Percentiles rank a stretch among this genome's conserved stretches.
Conservation (phyloP, 768 basidiomycete species). For the Mycena galopus region DNA sequence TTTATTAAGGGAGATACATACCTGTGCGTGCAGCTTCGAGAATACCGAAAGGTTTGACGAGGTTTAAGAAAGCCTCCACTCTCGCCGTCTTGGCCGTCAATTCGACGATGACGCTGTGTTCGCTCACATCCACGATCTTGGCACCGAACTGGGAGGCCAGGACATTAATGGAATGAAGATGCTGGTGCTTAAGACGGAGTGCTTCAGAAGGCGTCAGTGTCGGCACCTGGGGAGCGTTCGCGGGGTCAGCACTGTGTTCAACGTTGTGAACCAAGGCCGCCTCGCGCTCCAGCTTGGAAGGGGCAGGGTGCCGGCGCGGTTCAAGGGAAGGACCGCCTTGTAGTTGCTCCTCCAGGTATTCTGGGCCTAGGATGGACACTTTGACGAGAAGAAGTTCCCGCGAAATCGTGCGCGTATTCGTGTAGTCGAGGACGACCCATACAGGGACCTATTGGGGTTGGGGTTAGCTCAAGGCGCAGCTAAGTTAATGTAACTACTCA, state of each 20-base stretch:
- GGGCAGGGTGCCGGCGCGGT: slow-evolving; percentile 61
- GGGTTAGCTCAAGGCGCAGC: background rate
- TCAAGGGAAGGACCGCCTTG: slow-evolving; percentile 88
- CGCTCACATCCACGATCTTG: slow-evolving; percentile 93
- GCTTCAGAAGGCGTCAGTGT: slow-evolving; percentile 84
- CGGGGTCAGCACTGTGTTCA: slow-evolving; percentile 66
- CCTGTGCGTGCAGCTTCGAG: slow-evolving; percentile 96
- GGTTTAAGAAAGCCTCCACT: slow-evolving; percentile 91
- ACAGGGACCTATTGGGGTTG: slow-evolving; percentile 85
- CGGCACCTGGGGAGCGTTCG: slow-evolving; percentile 43
- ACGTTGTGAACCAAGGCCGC: slow-evolving; percentile 81
- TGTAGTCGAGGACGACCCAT: slow-evolving; percentile 99
- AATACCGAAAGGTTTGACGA: slow-evolving; percentile 95
- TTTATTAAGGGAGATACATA: slow-evolving; percentile 51
- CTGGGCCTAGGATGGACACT: slow-evolving; percentile 96
- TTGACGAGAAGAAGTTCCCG: slow-evolving; percentile 97
- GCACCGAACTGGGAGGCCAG: slow-evolving; percentile 92
- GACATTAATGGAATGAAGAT: slow-evolving; percentile 87
- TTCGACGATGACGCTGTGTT: slow-evolving; percentile 95
- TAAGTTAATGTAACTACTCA: slow-evolving; percentile 59
- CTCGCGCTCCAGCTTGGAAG: slow-evolving; percentile 78
- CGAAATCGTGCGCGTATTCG: slow-evolving; percentile 89
- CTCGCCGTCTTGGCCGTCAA: slow-evolving; percentile 92
- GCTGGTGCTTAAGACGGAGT: slow-evolving; percentile 89
- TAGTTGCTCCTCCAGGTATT: slow-evolving; percentile 95